Evolutionary conservation across 345 rosid genomes (phyloP).

Genomic region (Schrenkiella parvula): DNA sequence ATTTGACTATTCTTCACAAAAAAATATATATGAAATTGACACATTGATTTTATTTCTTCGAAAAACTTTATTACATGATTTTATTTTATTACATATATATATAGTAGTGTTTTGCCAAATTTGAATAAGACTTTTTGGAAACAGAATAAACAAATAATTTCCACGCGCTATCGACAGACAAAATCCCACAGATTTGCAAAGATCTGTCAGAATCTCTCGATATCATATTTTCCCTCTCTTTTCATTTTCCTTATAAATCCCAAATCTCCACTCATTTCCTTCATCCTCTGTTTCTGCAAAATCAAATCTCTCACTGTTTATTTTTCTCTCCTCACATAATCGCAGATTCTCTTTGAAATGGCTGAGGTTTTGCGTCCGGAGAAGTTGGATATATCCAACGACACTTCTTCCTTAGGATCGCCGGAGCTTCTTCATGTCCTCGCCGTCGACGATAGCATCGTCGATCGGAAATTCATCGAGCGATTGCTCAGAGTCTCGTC

Average conservation of each 20-base stretch:
- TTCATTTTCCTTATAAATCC: constrained; percentile 23
- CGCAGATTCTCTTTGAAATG: not conserved
- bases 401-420: constrained; percentile 25
- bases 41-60: not conserved
- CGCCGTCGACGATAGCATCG: constrained; percentile 84
- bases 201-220: constrained; percentile 32
- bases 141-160: constrained; percentile 28
- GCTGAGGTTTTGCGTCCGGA: constrained; percentile 37
- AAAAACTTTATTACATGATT: not conserved
- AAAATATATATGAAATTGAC: not conserved
- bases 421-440: constrained; percentile 84
- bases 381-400: constrained; percentile 12
- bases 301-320: constrained; percentile 3
- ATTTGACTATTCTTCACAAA: constrained; percentile 14
- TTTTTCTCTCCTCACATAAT: not conserved
- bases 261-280: not conserved
- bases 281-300: not conserved
- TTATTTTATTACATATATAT: no score
- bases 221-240: constrained; percentile 26
- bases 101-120: constrained; percentile 17
- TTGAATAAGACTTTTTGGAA: constrained; percentile 15
- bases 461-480: constrained; percentile 78
- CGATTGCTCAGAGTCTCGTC: constrained; percentile 68
- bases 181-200: constrained; percentile 35
- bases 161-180: constrained; percentile 31